Evolutionary conservation across 306 rosid species (phyloP).

Genomic region (Quercus ilex): DNA sequence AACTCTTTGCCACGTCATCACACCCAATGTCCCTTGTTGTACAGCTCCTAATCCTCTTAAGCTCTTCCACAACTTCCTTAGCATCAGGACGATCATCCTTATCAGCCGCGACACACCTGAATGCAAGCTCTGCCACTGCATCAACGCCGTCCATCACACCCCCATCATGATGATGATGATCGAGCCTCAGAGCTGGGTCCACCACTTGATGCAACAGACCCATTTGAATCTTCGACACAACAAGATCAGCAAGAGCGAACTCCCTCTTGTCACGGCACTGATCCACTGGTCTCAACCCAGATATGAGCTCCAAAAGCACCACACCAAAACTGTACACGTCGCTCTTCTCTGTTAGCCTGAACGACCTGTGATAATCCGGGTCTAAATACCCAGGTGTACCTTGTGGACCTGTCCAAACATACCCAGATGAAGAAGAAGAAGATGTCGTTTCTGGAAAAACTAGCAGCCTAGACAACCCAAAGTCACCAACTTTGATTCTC

Average conservation of each 20-base stretch:
- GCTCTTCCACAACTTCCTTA: constrained; percentile 78
- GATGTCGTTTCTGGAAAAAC: constrained; percentile 54
- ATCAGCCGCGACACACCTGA: constrained; percentile 90
- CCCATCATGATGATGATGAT: background rate
- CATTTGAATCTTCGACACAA: constrained; percentile 79
- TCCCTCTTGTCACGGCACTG: constrained; percentile 71
- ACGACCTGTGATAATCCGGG: constrained; percentile 91
- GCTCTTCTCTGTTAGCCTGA: constrained; percentile 88
- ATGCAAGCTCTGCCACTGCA: constrained; percentile 80
- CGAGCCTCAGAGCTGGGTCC: constrained; percentile 54
- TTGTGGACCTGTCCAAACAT: constrained; percentile 94
- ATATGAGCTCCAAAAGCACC: constrained; percentile 66
- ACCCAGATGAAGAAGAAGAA: constrained; percentile 39
- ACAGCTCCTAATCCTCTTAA: constrained; percentile 45
- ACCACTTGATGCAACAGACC: constrained; percentile 72
- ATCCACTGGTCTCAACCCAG: constrained; percentile 81
- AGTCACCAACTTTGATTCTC: constrained; percentile 90
- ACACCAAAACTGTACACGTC: constrained; percentile 97
- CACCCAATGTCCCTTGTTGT: constrained; percentile 19
- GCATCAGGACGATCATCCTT: constrained; percentile 91
- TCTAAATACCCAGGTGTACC: constrained; percentile 97
- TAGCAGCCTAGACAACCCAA: constrained; percentile 81
- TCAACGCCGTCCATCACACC: constrained; percentile 37
- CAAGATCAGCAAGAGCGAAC: constrained; percentile 77
- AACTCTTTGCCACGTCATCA: constrained; percentile 36